These are phyloP conservation scores for Hymenoscyphus occultus DNA, from an alignment of 2,329 filamentous ascomycete species.

Conservation along the genomic window DNA sequence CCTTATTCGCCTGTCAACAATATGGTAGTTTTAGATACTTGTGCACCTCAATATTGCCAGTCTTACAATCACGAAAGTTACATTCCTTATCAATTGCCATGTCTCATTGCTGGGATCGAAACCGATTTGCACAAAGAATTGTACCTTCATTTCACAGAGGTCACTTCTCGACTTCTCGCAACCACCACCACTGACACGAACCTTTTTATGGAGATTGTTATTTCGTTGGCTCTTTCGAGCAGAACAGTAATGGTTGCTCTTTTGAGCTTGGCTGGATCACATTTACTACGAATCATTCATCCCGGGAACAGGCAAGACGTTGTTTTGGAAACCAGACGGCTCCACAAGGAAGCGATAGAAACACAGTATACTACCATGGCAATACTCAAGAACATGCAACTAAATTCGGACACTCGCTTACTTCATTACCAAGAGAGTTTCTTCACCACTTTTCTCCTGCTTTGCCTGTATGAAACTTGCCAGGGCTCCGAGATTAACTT, in stretches of 20 bases:
- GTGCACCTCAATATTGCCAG: neutral
- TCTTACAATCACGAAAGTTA: neutral
- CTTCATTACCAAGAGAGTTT: constrained; percentile 4
- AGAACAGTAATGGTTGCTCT: constrained; percentile 22
- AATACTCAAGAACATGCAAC: constrained; percentile 1
- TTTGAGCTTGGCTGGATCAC: constrained; percentile 24
- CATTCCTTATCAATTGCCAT: constrained; percentile 15
- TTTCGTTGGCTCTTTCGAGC: constrained; percentile 24
- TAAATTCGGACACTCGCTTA: neutral
- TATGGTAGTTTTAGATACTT: neutral
- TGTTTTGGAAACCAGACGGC: constrained; percentile 13
- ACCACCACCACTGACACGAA: constrained; percentile 16
- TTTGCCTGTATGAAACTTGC: constrained; percentile 27
- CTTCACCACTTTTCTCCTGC: constrained; percentile 19
- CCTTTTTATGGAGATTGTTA: constrained; percentile 21
- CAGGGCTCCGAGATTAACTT: constrained; percentile 20
- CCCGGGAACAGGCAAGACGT: constrained; percentile 1
- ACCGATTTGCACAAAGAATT: constrained; percentile 19
- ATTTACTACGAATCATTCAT: constrained; percentile 17
- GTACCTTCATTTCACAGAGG: constrained; percentile 23
- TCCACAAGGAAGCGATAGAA: constrained; percentile 18
- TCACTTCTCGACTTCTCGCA: constrained; percentile 22
- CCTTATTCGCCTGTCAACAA: neutral
- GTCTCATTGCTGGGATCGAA: constrained; percentile 22
- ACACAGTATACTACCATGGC: constrained; percentile 17